phyloP scores from a whole-genome alignment of 805 yeast genomes.

The Wickerhamiella qilinensis region DNA sequence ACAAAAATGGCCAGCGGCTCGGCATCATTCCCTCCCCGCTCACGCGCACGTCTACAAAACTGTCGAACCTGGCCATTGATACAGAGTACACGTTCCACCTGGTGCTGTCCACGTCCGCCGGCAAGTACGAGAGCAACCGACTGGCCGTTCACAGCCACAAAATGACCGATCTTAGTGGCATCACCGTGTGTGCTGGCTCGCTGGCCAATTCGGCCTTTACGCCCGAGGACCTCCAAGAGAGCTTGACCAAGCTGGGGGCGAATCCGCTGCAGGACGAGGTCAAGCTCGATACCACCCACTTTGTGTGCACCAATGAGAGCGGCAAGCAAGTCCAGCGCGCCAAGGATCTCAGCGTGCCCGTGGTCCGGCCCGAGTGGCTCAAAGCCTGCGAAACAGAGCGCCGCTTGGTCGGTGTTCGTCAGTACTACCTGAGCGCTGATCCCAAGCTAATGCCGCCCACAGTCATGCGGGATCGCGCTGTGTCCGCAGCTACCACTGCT shows the following conservation, averaged over 20 bases:
- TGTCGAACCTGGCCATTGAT: slow-evolving; percentile 84
- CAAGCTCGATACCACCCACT: slow-evolving; percentile 86
- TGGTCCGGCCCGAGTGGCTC: slow-evolving; percentile 93
- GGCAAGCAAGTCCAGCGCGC: slow-evolving; percentile 75
- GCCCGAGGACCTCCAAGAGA: slow-evolving; percentile 39
- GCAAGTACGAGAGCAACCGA: slow-evolving; percentile 54
- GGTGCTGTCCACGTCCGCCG: slow-evolving; percentile 76
- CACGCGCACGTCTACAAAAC: slow-evolving; percentile 62
- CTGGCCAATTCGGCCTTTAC: slow-evolving; percentile 38
- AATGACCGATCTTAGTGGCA: slow-evolving; percentile 90
- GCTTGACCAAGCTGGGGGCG: slow-evolving; percentile 64
- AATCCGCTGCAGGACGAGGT: slow-evolving; percentile 59
- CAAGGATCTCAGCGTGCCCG: slow-evolving; percentile 70
- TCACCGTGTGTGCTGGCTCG: slow-evolving; percentile 79
- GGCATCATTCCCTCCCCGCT: slow-evolving; percentile 77
- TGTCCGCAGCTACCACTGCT: not conserved
- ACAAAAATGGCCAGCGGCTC: slow-evolving; percentile 49
- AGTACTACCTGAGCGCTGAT: slow-evolving; percentile 31
- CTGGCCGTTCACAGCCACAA: slow-evolving; percentile 72
- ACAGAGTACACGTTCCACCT: slow-evolving; percentile 65
- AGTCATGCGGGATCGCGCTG: not conserved
- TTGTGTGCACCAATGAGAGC: slow-evolving; percentile 52
- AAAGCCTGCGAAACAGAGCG: slow-evolving; percentile 84
- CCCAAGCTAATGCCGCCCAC: slow-evolving; percentile 17
- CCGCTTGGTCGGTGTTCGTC: slow-evolving; percentile 83